A percentile compares a stretch with the other conserved stretches of the same genome.
phyloP scores from a whole-genome alignment of 2,329 filamentous ascomycete species.

The Alternaria conjuncta region DNA sequence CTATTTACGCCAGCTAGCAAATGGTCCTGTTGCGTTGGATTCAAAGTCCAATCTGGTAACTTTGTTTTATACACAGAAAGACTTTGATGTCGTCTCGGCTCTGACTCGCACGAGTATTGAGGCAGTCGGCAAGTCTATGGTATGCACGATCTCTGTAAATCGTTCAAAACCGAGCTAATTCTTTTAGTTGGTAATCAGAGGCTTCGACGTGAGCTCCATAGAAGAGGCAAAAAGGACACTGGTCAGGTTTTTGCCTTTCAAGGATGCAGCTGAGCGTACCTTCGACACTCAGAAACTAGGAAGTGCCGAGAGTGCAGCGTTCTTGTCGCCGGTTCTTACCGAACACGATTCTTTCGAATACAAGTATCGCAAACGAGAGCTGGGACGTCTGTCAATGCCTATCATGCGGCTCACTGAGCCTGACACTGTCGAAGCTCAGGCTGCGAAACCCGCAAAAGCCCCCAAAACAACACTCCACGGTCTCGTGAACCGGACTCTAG shows the following conservation, averaged over 20 bases:
- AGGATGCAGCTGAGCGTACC: slow-evolving; percentile 13
- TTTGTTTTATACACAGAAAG: slow-evolving; percentile 19
- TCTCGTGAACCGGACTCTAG: slow-evolving; percentile 5
- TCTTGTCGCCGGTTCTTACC: slow-evolving; percentile 25
- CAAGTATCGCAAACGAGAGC: slow-evolving; percentile 18
- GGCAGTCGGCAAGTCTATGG: slow-evolving; percentile 16
- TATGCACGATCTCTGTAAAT: slow-evolving; percentile 11
- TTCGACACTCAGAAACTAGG: slow-evolving; percentile 29
- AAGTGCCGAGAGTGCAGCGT: slow-evolving; percentile 12
- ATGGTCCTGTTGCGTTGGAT: slow-evolving; percentile 4
- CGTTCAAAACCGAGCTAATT: slow-evolving; percentile 2
- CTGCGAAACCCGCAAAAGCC: background rate
- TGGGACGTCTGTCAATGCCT: slow-evolving; percentile 40
- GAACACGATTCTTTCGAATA: slow-evolving; percentile 31
- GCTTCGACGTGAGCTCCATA: slow-evolving; percentile 25
- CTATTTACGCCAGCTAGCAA: slow-evolving; percentile 27
- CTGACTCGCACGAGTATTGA: slow-evolving; percentile 36
- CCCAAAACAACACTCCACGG: background rate
- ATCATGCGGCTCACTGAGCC: slow-evolving; percentile 6
- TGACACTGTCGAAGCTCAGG: background rate
- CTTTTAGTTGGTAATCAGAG: slow-evolving; percentile 37
- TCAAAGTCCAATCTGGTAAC: slow-evolving; percentile 8
- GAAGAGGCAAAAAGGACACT: slow-evolving; percentile 40
- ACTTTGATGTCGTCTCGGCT: slow-evolving; percentile 25
- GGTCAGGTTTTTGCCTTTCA: slow-evolving; percentile 34